Evolutionary conservation across 495 filamentous ascomycete species (phyloP).

Genomic region (Xylaria palmicola): DNA sequence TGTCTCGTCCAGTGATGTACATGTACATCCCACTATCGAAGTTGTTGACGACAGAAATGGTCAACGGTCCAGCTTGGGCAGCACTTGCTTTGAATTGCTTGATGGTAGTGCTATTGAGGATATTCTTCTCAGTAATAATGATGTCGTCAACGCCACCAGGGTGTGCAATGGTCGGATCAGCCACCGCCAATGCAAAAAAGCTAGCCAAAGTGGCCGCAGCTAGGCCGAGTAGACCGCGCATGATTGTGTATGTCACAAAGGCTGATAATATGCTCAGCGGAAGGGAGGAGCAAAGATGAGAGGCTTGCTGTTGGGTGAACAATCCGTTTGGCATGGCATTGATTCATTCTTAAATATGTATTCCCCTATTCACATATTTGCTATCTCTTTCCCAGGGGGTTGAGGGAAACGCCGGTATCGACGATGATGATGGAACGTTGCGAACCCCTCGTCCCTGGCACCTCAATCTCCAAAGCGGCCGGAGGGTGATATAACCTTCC

Average conservation of each 20-base stretch:
- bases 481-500: constrained; percentile 6
- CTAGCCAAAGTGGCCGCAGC: constrained; percentile 28
- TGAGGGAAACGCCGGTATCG: not conserved
- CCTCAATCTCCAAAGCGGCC: not conserved
- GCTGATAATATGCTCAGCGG: not conserved
- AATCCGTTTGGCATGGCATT: not conserved
- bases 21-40: constrained; percentile 38
- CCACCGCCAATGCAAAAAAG: constrained; percentile 22
- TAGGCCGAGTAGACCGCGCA: constrained; percentile 29
- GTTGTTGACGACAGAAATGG: constrained; percentile 40
- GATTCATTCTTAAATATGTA: not conserved
- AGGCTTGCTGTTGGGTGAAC: not conserved
- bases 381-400: not conserved
- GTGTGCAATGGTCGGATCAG: constrained; percentile 25
- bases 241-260: constrained; percentile 3
- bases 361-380: not conserved
- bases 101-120: constrained; percentile 30
- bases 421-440: constrained; percentile 5
- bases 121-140: constrained; percentile 29
- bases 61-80: constrained; percentile 1
- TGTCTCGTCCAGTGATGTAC: constrained; percentile 40
- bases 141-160: constrained; percentile 24
- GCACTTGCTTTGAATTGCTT: not conserved
- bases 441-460: not conserved
- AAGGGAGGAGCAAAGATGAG: not conserved